These are phyloP conservation scores for Kwoniella europaea DNA, from an alignment of 768 basidiomycete genomes.

Conservation along the genomic window DNA sequence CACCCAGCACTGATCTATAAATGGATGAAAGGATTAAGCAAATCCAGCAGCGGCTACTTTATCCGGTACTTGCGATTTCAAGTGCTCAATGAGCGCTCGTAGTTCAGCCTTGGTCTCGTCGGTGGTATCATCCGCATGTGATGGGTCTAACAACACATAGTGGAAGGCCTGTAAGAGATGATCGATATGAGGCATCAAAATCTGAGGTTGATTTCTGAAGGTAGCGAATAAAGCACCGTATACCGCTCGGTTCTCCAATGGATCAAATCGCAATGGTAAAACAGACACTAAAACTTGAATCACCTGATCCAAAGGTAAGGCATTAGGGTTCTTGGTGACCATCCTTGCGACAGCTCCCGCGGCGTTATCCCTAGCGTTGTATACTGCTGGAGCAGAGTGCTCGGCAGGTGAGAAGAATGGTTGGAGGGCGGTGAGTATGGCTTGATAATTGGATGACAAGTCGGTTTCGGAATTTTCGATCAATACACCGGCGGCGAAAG, in stretches of 20 bases:
- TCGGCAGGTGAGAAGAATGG: conserved; percentile 75
- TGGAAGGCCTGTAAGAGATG: conserved; percentile 77
- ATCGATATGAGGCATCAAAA: conserved; percentile 77
- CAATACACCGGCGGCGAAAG: conserved; percentile 89
- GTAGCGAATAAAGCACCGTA: conserved; percentile 88
- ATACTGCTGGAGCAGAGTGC: conserved; percentile 67
- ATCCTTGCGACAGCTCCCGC: conserved; percentile 88
- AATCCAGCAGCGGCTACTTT: conserved; percentile 79
- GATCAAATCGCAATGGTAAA: conserved; percentile 85
- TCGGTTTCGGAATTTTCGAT: conserved; percentile 84
- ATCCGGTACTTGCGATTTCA: conserved; percentile 75
- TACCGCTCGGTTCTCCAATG: conserved; percentile 84
- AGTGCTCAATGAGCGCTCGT: conserved; percentile 70
- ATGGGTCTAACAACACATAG: conserved; percentile 76
- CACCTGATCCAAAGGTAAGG: conserved; percentile 74
- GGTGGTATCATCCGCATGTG: conserved; percentile 72
- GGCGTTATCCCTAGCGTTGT: conserved; percentile 97
- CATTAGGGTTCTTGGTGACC: conserved; percentile 75
- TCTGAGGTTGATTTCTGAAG: conserved; percentile 74
- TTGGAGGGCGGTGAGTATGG: conserved; percentile 76
- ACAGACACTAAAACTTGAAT: conserved; percentile 78
- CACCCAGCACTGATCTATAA: not conserved
- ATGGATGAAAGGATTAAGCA: not conserved
- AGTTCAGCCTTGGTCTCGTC: conserved; percentile 78
- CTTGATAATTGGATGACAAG: conserved; percentile 77